Evolutionary conservation across 1,284 basidiomycete genomes (phyloP).

Genomic region (Cystobasidium slooffiae): DNA sequence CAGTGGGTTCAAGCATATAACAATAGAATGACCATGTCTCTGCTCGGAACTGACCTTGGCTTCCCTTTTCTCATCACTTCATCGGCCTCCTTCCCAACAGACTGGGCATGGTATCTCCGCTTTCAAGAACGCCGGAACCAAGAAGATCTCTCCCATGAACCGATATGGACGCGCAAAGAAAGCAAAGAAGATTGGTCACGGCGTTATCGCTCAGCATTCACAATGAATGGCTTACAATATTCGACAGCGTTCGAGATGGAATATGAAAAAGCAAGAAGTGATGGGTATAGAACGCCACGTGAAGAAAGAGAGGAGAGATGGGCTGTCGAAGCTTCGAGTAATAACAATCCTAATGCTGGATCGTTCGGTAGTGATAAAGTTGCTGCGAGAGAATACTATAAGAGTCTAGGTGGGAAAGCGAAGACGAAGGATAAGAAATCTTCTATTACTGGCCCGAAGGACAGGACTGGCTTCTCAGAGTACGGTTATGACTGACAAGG

Average conservation of each 20-base stretch:
- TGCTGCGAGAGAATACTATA: constrained; percentile 41
- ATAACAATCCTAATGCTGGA: constrained; percentile 1
- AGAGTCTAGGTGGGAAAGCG: constrained; percentile 34
- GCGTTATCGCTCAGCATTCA: constrained; percentile 41
- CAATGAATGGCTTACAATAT: constrained; percentile 40
- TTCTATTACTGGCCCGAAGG: constrained; percentile 19
- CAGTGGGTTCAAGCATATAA: constrained; percentile 23
- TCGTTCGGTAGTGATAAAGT: constrained; percentile 31
- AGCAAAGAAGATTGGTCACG: constrained; percentile 45
- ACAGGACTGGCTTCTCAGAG: no score
- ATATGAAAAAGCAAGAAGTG: constrained; percentile 43
- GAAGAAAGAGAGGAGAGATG: constrained; percentile 44
- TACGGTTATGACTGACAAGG: no score
- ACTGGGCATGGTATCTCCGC: constrained; percentile 44
- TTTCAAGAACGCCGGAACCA: constrained; percentile 35
- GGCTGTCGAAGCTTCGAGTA: constrained; percentile 34
- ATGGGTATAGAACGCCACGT: constrained; percentile 45
- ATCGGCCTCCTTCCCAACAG: constrained; percentile 22
- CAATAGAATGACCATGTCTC: not conserved
- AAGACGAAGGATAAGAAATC: constrained; percentile 31
- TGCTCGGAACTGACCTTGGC: not conserved
- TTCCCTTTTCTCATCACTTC: not conserved
- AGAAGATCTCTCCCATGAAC: constrained; percentile 16
- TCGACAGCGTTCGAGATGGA: constrained; percentile 41
- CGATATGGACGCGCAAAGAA: constrained; percentile 45